These are phyloP conservation scores for Calendula officinalis DNA, from an alignment of 129 eudicot genomes.

Conservation along the genomic window DNA sequence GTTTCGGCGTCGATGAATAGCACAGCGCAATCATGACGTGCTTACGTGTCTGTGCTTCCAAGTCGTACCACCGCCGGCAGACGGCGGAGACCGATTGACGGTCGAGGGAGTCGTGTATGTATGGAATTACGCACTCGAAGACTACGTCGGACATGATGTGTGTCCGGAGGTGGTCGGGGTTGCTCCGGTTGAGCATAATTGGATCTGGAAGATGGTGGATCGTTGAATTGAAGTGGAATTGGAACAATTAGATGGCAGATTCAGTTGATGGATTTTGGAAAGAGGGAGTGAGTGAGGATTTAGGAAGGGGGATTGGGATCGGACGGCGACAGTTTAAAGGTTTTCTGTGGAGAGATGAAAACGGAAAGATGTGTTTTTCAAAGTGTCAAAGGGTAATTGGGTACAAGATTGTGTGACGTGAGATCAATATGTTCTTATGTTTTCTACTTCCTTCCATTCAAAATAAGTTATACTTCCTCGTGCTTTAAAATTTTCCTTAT, in stretches of 20 bases:
- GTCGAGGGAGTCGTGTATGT: slow-evolving; percentile 57
- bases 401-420: neutral
- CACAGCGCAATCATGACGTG: slow-evolving; percentile 62
- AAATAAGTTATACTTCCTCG: neutral
- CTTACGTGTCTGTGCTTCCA: slow-evolving; percentile 60
- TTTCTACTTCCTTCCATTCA: too few species aligned
- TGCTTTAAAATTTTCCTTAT: too few species aligned
- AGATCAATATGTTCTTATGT: neutral
- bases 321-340: slow-evolving; percentile 27
- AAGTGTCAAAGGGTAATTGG: slow-evolving; percentile 7
- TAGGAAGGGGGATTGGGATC: slow-evolving; percentile 7
- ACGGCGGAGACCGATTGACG: slow-evolving; percentile 59
- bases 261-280: neutral
- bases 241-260: neutral
- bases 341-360: slow-evolving; percentile 18
- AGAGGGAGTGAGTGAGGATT: neutral
- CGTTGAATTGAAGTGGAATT: neutral
- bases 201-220: neutral
- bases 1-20: slow-evolving; percentile 11
- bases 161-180: neutral
- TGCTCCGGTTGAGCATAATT: neutral
- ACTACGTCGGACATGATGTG: slow-evolving; percentile 41
- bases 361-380: slow-evolving; percentile 11
- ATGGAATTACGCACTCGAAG: slow-evolving; percentile 57
- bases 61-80: slow-evolving; percentile 55